phyloP scores from a whole-genome alignment of 345 rosid species.

The Gossypium longicalyx region DNA sequence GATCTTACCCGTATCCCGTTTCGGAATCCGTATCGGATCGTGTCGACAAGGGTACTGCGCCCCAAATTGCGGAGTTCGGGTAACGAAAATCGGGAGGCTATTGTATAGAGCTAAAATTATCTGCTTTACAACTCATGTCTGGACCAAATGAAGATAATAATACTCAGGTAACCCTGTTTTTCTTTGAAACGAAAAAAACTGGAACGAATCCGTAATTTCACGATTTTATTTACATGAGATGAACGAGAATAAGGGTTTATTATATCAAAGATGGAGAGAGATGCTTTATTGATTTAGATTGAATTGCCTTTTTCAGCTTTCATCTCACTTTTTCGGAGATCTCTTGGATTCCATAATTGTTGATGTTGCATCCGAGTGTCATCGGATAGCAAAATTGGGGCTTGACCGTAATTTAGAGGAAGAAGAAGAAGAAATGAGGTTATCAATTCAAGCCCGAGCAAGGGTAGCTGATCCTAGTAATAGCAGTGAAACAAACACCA shows the following conservation, averaged over 20 bases:
- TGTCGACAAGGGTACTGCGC: too few species aligned
- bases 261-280: background rate
- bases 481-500: conserved; percentile 13
- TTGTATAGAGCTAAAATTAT: background rate
- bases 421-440: conserved; percentile 34
- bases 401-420: conserved; percentile 56
- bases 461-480: conserved; percentile 68
- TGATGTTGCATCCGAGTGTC: conserved; percentile 97
- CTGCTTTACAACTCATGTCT: conserved; percentile 40
- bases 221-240: background rate
- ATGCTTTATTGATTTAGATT: background rate
- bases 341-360: conserved; percentile 78
- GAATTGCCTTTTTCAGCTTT: conserved; percentile 38
- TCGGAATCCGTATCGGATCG: too few species aligned
- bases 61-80: too few species aligned
- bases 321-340: conserved; percentile 62
- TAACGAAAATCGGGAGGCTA: background rate
- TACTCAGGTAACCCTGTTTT: conserved; percentile 42
- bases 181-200: background rate
- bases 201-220: background rate
- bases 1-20: too few species aligned
- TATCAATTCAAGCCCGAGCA: conserved; percentile 74
- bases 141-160: conserved; percentile 44
- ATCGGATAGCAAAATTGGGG: conserved; percentile 76
- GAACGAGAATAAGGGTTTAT: background rate